Base-by-base conservation (phyloP, 306 rosid genomes). In the Mimosa pudica region DNA sequence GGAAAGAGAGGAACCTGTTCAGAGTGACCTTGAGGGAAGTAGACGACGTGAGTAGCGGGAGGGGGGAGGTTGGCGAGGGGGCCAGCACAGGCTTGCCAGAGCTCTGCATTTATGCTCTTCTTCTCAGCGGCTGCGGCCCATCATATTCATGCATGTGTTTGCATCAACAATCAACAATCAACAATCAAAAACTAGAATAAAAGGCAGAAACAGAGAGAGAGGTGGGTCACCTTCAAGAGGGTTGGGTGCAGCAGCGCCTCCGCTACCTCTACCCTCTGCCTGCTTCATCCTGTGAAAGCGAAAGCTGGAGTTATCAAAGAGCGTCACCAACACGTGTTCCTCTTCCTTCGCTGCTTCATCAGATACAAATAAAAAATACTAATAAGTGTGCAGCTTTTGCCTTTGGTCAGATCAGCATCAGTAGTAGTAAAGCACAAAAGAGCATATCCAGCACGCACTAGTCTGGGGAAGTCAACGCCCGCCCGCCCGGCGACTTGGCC, bases 51-150 rank as follows among this genome's bases (percentile, higher is more conserved):
- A 45, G 93, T 92, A 74, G 92, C 97, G 3, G 95, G 88, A 63
- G 89, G 89, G 16, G 98, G 98, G 71, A 94, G 86, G 84, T 89
- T 92, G 41, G 85, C 97, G 79, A 94, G 89, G 9, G 98, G 97
- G 65, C 98, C 98, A 32, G 98, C 97, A 83, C 98, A 94, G 41
- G 97, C 97, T 82, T 94, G 98, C 98, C 98, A 94, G 10, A 94
- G 87, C 88, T 92, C 97, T 45, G 83, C 89, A 78, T 94, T 94
- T 64, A 89, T 91, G 87, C 79, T 85, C 89, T 83, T 91, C 85
- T 84, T 86, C 77, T 88, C 93, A 83, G 76, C 87, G 12, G 85
- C 84, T 74, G 80, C 81, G 13, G 69, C 85, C 82, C 77, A 76
- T 72, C 79, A 30, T 55, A 46, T 1, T 2, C 7, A 13, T n/a